These are phyloP conservation scores for Geotrichum fermentans DNA, from an alignment of 1,139 yeast genomes.

Conservation along the genomic window DNA sequence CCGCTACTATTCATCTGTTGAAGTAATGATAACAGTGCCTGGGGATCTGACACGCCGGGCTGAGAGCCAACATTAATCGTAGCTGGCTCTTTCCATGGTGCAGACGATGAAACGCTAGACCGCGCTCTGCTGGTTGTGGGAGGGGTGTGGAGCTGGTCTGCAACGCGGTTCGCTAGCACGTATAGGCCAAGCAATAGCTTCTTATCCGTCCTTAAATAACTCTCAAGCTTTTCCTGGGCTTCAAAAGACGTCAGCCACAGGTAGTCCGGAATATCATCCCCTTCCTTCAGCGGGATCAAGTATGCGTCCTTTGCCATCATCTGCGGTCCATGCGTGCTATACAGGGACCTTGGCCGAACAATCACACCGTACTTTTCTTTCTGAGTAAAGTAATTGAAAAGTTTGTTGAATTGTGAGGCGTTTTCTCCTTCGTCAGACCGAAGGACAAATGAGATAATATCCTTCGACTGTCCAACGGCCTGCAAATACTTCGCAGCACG, in stretches of 20 bases:
- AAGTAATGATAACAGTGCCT: conserved; percentile 1
- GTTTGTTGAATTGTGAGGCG: conserved; percentile 38
- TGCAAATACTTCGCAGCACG: conserved; percentile 56
- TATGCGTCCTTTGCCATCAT: conserved; percentile 61
- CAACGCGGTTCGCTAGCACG: conserved; percentile 7
- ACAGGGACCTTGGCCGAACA: conserved; percentile 41
- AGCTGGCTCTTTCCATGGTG: no score
- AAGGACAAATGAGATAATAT: conserved; percentile 45
- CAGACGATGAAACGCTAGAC: no score
- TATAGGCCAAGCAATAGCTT: conserved; percentile 15
- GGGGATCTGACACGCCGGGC: conserved; percentile 5
- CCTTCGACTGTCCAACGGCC: conserved; percentile 47
- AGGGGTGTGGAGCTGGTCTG: no score
- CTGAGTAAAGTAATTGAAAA: conserved; percentile 50
- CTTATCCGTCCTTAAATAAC: conserved; percentile 1
- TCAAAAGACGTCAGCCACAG: conserved; percentile 12
- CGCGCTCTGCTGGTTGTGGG: no score
- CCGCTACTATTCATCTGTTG: conserved; percentile 6
- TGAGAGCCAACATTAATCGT: no score
- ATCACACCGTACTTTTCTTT: conserved; percentile 61
- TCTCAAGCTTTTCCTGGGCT: conserved; percentile 5
- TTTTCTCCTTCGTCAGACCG: conserved; percentile 23
- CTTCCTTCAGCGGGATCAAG: conserved; percentile 44
- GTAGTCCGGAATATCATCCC: conserved; percentile 31
- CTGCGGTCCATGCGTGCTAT: conserved; percentile 1